Percentiles rank a stretch among this genome's conserved stretches.
Conservation (phyloP, 2,329 filamentous ascomycete genomes). For the Periconia macrospinosa region DNA sequence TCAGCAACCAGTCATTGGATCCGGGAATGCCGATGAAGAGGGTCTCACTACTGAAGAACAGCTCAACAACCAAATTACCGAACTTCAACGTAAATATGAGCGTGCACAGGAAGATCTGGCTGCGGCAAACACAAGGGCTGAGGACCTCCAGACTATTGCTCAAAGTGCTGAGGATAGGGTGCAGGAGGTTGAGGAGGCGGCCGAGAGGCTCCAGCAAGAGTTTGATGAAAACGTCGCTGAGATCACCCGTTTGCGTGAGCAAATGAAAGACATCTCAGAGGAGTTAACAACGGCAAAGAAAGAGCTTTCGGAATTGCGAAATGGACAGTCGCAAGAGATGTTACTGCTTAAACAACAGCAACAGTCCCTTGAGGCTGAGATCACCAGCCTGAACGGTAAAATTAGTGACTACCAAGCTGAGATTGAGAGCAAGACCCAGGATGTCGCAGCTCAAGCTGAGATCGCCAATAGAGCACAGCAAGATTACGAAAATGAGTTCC, state of each 20-base stretch:
- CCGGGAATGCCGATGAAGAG: conserved; percentile 52
- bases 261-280: conserved; percentile 77
- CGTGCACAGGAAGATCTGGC: conserved; percentile 79
- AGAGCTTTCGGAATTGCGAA: conserved; percentile 78
- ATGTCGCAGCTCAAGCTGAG: conserved; percentile 88
- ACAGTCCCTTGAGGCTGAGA: conserved; percentile 73
- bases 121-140: conserved; percentile 75
- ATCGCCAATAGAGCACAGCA: conserved; percentile 93
- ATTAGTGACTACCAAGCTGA: conserved; percentile 78
- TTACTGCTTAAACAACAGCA: conserved; percentile 80
- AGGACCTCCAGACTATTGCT: conserved; percentile 87
- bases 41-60: conserved; percentile 74
- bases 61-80: conserved; percentile 77
- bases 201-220: conserved; percentile 73
- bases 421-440: conserved; percentile 83
- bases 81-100: conserved; percentile 85
- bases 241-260: conserved; percentile 79
- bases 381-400: conserved; percentile 80
- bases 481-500: conserved; percentile 90
- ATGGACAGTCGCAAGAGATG: conserved; percentile 75
- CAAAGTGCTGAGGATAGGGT: conserved; percentile 86
- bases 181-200: conserved; percentile 73
- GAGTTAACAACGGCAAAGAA: conserved; percentile 82
- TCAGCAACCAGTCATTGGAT: conserved; percentile 63
- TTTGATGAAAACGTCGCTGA: conserved; percentile 76